Percentiles rank a stretch among this genome's conserved stretches.
Conservation (phyloP, 148 eudicot species). For the Amaranthus palmeri region DNA sequence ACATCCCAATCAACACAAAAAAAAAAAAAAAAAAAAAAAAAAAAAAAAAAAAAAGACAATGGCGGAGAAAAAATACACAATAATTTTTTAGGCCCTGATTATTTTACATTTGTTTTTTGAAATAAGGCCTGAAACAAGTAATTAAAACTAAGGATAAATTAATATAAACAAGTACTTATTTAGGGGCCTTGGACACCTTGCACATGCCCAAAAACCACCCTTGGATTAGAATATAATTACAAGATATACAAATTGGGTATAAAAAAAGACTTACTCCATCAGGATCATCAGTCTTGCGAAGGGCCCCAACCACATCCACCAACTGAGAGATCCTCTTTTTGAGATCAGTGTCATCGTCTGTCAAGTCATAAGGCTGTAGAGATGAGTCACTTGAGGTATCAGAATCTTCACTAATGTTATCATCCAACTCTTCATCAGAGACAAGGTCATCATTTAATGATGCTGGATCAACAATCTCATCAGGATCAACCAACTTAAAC, state of each 20-base stretch:
- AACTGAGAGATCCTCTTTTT: conserved; percentile 69
- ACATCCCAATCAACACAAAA: background rate
- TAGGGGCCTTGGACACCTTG: no score
- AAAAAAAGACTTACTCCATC: conserved; percentile 64
- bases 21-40: no score
- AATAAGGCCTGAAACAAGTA: no score
- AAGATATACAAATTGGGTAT: conserved; percentile 9
- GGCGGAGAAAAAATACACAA: no score
- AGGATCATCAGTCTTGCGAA: conserved; percentile 82
- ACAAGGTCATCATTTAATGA: conserved; percentile 35
- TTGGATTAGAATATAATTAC: background rate
- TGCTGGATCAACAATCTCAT: conserved; percentile 79
- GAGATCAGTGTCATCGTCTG: conserved; percentile 85
- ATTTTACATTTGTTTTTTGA: no score
- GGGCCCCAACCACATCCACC: conserved; percentile 84
- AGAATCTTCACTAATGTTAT: conserved; percentile 55
- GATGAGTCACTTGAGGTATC: conserved; percentile 77
- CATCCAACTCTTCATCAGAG: conserved; percentile 50
- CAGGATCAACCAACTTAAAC: conserved; percentile 59
- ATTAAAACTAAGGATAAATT: no score
- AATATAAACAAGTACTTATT: no score
- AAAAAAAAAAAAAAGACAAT: no score
- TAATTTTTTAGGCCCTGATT: no score
- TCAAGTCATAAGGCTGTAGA: conserved; percentile 84
- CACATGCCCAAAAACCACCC: no score